Conservation (phyloP, 192 early-diverging fungal species). For the Chytriomyces sp. region DNA sequence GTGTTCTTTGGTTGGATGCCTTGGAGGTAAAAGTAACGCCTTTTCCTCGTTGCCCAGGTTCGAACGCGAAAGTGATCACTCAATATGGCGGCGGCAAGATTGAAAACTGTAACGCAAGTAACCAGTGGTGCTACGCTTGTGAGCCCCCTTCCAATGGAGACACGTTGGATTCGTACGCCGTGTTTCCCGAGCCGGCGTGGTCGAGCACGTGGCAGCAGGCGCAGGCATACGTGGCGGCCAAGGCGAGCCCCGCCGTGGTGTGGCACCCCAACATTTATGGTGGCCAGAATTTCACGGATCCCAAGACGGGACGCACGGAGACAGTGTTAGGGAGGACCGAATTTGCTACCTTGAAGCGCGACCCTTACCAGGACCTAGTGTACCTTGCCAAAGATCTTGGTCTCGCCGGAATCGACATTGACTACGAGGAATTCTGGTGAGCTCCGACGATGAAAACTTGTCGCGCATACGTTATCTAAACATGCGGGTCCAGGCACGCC, state of each 20-base stretch:
- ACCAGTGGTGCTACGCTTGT: slow-evolving; percentile 18
- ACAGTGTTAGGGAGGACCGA: background rate
- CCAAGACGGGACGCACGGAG: background rate
- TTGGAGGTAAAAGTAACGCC: no score
- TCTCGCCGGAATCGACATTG: slow-evolving; percentile 6
- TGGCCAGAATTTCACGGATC: background rate
- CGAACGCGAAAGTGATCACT: slow-evolving; percentile 4
- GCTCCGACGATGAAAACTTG: background rate
- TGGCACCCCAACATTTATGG: slow-evolving; percentile 20
- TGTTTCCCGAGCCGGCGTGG: slow-evolving; percentile 17
- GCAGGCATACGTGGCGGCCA: background rate
- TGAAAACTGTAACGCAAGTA: background rate
- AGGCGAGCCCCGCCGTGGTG: background rate
- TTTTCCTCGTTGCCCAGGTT: no score
- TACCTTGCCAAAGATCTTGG: slow-evolving; percentile 21
- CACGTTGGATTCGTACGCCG: slow-evolving; percentile 11
- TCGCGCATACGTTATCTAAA: background rate
- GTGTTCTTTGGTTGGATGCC: no score
- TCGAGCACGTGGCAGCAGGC: slow-evolving; percentile 8
- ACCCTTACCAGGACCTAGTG: slow-evolving; percentile 16
- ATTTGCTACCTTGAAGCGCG: background rate
- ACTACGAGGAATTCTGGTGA: slow-evolving; percentile 9
- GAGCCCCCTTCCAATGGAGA: slow-evolving; percentile 18
- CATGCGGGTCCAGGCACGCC: background rate
- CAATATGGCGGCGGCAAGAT: slow-evolving; percentile 14